Conservation (phyloP, 176 grass and related monocot genomes). For the Oryza officinalis region DNA sequence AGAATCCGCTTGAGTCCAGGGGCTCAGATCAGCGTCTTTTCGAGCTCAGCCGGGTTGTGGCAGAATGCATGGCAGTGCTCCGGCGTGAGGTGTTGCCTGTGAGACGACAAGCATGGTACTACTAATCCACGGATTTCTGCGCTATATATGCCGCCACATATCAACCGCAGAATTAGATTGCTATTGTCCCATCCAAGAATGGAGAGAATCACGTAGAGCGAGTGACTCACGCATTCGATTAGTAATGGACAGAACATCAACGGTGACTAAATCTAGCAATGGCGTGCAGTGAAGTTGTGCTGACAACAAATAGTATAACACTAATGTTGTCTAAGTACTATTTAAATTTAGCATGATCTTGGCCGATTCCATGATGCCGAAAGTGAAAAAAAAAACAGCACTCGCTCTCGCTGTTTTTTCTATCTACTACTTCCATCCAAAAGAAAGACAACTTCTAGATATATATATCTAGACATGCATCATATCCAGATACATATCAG, state of each 20-base stretch:
- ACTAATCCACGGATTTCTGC: background rate
- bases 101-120: constrained; percentile 28
- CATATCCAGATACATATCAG: too few species aligned
- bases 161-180: background rate
- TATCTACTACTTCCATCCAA: too few species aligned
- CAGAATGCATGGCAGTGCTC: background rate
- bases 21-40: background rate
- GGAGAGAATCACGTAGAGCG: background rate
- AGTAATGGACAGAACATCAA: too few species aligned
- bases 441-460: too few species aligned
- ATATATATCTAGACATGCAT: too few species aligned
- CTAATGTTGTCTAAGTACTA: too few species aligned
- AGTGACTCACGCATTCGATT: background rate
- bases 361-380: too few species aligned
- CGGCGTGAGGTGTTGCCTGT: constrained; percentile 4
- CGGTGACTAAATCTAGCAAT: background rate
- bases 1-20: constrained; percentile 1
- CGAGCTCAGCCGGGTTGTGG: background rate
- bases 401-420: too few species aligned
- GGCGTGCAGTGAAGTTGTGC: background rate
- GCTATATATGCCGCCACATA: background rate
- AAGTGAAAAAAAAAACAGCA: too few species aligned
- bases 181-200: background rate
- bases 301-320: too few species aligned
- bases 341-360: too few species aligned